Conservation (phyloP, 257 asterid genomes). For the Solanum sitiens region DNA sequence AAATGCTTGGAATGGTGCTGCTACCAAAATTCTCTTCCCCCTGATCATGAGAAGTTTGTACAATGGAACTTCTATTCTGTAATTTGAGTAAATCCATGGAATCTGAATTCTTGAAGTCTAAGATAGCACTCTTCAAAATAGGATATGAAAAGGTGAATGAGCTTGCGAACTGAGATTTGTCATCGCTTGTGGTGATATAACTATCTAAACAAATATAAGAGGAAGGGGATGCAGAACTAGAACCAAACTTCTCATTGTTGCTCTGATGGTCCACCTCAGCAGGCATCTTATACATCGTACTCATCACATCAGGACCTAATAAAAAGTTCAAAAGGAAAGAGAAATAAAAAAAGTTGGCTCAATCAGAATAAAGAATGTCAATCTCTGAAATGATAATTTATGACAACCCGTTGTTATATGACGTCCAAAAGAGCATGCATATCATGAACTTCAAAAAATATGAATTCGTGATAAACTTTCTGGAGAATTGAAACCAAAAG, state of each 20-base stretch:
- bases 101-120: slow-evolving; percentile 8
- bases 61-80: slow-evolving; percentile 4
- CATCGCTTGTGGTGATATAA: neutral
- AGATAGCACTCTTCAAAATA: slow-evolving; percentile 18
- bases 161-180: slow-evolving; percentile 8
- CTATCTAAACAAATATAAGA: slow-evolving; percentile 1
- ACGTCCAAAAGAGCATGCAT: neutral
- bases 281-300: neutral
- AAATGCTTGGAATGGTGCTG: neutral
- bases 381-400: neutral
- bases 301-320: slow-evolving; percentile 4
- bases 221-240: slow-evolving; percentile 9
- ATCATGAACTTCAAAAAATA: neutral
- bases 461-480: neutral
- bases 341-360: neutral
- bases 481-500: neutral
- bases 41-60: slow-evolving; percentile 4
- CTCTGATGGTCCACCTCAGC: slow-evolving; percentile 1
- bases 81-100: slow-evolving; percentile 5
- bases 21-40: neutral
- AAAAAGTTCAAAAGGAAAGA: neutral
- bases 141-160: slow-evolving; percentile 11
- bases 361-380: neutral
- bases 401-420: neutral
- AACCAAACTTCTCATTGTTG: slow-evolving; percentile 2